These are phyloP conservation scores for Takashimella tepidaria DNA, from an alignment of 1,284 basidiomycete genomes.

Conservation along the genomic window DNA sequence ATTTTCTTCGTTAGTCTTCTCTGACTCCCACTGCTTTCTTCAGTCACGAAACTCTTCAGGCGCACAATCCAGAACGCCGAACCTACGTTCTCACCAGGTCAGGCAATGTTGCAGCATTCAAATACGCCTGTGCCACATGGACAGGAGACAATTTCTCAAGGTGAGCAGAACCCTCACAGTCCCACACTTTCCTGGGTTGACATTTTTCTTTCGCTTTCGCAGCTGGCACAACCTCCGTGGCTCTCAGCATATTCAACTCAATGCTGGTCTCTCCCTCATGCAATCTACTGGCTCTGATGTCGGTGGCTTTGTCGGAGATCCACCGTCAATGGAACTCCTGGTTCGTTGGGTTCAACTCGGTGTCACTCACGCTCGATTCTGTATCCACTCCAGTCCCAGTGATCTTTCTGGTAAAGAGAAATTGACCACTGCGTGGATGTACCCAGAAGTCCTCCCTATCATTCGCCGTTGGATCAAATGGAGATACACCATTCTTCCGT, in stretches of 20 bases:
- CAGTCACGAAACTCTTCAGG: slow-evolving; percentile 23
- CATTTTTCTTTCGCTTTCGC: background rate
- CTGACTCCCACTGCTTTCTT: too few species aligned
- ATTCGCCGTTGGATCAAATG: slow-evolving; percentile 33
- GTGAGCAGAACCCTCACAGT: slow-evolving; percentile 18
- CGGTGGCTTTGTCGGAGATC: slow-evolving; percentile 17
- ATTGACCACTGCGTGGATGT: slow-evolving; percentile 49
- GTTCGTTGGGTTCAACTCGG: slow-evolving; percentile 37
- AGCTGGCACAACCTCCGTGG: slow-evolving; percentile 28
- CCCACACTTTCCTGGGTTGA: slow-evolving; percentile 4
- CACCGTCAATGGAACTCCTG: slow-evolving; percentile 35
- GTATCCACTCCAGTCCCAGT: slow-evolving; percentile 39
- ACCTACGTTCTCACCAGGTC: slow-evolving; percentile 34
- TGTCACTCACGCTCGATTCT: slow-evolving; percentile 16
- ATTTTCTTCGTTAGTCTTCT: too few species aligned
- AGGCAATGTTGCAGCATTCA: slow-evolving; percentile 36
- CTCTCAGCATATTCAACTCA: slow-evolving; percentile 13
- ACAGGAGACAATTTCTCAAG: slow-evolving; percentile 32
- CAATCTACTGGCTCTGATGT: background rate
- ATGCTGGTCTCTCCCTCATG: background rate
- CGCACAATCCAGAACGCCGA: slow-evolving; percentile 21
- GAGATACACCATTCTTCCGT: slow-evolving; percentile 34
- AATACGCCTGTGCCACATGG: slow-evolving; percentile 36
- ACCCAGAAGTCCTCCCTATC: slow-evolving; percentile 33
- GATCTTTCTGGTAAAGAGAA: slow-evolving; percentile 37